These are phyloP conservation scores for Diaporthe vaccinii DNA, from an alignment of 2,329 filamentous ascomycete genomes.

Conservation along the genomic window DNA sequence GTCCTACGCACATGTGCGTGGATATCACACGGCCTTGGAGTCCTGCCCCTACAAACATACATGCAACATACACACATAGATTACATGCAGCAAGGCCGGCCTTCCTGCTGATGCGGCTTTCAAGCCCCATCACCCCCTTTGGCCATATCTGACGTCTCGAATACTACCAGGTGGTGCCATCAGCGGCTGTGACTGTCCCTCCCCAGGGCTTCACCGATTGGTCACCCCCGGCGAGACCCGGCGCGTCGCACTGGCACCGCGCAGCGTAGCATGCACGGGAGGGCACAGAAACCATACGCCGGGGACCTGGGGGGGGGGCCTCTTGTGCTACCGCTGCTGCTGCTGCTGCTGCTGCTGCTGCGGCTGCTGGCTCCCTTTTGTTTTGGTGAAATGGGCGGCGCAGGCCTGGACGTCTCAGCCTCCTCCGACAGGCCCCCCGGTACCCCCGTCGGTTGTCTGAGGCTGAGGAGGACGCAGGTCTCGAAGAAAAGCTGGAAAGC, in stretches of 20 bases:
- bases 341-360: background rate
- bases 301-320: background rate
- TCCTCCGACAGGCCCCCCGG: background rate
- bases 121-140: background rate
- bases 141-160: constrained; percentile 8
- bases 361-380: background rate
- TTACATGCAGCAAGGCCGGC: background rate
- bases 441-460: background rate
- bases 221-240: background rate
- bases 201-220: background rate
- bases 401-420: constrained; percentile 21
- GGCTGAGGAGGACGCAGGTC: constrained; percentile 13
- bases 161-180: background rate
- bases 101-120: background rate
- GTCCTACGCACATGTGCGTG: background rate
- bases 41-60: background rate
- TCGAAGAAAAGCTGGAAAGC: background rate
- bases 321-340: background rate
- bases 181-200: background rate
- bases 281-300: background rate
- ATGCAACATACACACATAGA: too few relatives aligned
- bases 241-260: background rate
- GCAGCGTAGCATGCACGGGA: constrained; percentile 10
- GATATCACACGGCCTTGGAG: background rate
- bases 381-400: background rate